A percentile compares a stretch with the other conserved stretches of the same genome.
Evolutionary conservation across 2,329 filamentous ascomycete species (phyloP).

Genomic region (Ascochyta viciae-villosae): DNA sequence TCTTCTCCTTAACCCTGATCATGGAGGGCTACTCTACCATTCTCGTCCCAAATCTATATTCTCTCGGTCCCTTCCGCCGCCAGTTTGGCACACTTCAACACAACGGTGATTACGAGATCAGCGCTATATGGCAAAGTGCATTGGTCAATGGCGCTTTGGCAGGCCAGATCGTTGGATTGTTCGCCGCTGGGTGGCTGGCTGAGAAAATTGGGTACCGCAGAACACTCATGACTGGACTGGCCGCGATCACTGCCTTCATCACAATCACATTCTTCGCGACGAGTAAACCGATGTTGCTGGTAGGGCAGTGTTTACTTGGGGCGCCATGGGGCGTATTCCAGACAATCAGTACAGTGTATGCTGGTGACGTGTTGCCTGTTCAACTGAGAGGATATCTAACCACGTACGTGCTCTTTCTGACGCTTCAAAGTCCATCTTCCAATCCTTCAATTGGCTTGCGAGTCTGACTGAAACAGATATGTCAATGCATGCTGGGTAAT

Average conservation of each 20-base stretch:
- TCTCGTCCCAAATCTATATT: conserved; percentile 77
- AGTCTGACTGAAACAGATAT: conserved; percentile 11
- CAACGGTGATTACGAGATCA: conserved; percentile 40
- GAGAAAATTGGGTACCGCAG: conserved; percentile 47
- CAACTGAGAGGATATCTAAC: conserved; percentile 62
- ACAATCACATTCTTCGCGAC: conserved; percentile 25
- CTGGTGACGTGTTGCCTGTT: conserved; percentile 68
- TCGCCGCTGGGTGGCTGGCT: conserved; percentile 50
- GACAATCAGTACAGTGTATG: conserved; percentile 51
- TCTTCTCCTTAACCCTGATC: conserved; percentile 82
- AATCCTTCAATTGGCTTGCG: neutral
- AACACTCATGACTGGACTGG: conserved; percentile 23
- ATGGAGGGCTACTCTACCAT: conserved; percentile 89
- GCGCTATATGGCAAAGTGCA: conserved; percentile 52
- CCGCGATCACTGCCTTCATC: conserved; percentile 16
- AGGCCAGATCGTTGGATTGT: conserved; percentile 51
- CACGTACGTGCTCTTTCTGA: conserved; percentile 57
- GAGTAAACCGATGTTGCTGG: conserved; percentile 18
- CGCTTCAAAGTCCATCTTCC: neutral
- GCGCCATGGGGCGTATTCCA: conserved; percentile 53
- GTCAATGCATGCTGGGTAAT: conserved; percentile 40
- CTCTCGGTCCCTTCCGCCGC: conserved; percentile 48
- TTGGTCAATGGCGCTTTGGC: conserved; percentile 51
- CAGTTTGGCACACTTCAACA: conserved; percentile 40
- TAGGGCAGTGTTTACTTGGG: conserved; percentile 28